Base-by-base conservation (phyloP, 2,329 filamentous ascomycete genomes). In the Cladobotryum protrusum region DNA sequence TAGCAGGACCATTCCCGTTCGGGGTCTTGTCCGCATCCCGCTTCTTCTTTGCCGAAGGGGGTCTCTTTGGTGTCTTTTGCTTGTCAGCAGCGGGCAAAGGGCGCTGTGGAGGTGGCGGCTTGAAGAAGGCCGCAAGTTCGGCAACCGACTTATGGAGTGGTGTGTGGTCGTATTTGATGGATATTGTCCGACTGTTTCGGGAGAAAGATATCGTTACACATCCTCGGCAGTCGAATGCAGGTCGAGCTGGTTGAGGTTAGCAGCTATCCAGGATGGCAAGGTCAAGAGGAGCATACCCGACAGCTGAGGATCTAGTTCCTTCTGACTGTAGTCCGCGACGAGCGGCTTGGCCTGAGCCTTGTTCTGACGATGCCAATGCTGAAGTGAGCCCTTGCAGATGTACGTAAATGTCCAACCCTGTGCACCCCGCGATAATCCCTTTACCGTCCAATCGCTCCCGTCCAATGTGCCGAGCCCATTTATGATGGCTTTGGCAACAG, bases 161-260 rank as follows among this genome's bases (percentile, higher is more conserved):
- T 0, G 74, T 78, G 56, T 83, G 79, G 32, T 76, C 72, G 56
- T 82, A 81, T 50, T 75, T 76, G 48, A 82, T 66, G 11, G 72
- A 68, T 36, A 82, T 73, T 8, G 67, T 63, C 32, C 73, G 72
- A 29, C 65, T 70, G 19, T 67, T 68, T 48, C 72, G 73, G 6
- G 72, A 69, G 54, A 83, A 82, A 1, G 69, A 61, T 40, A 83
- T 69, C 2, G 63, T 69, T 15, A 82, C 61, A 1, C 68, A 67
- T 15, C 79, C 79, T 35, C 75, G 71, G 52, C 79, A 83, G 56
- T 83, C 78, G 54, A 81, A 83, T 0, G 79, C 79, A 46, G 79
- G 79, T 13, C 79, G 76, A 24, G 65, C 76, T 79, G 54, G 12
- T 15, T 20, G 2, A 45, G n/a, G 44, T 52, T 15, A 53, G 54